Evolutionary conservation across 208 protist genomes (phyloP).

Genomic region (Crithidia expoeki): DNA sequence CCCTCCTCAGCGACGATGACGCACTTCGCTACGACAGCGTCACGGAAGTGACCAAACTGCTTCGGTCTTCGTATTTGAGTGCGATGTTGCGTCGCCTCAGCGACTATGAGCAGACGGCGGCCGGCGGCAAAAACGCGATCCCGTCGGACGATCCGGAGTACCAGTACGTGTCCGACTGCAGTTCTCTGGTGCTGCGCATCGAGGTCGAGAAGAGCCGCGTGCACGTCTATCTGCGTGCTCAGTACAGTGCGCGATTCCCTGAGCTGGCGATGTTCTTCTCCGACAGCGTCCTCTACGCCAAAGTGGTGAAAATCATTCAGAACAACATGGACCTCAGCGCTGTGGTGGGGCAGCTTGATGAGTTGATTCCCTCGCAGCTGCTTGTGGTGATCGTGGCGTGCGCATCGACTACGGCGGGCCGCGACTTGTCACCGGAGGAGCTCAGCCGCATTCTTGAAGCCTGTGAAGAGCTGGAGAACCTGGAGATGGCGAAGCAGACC

Average conservation of each 20-base stretch:
- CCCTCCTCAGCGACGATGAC: constrained; percentile 76
- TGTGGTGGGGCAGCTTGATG: constrained; percentile 73
- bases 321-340: constrained; percentile 82
- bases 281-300: constrained; percentile 85
- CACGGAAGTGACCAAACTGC: constrained; percentile 76
- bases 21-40: constrained; percentile 81
- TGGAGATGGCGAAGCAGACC: constrained; percentile 91
- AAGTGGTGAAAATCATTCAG: constrained; percentile 81
- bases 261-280: constrained; percentile 91
- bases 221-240: constrained; percentile 84
- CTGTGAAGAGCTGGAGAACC: constrained; percentile 89
- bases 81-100: constrained; percentile 73
- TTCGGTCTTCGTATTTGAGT: constrained; percentile 80
- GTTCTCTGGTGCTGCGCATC: constrained; percentile 82
- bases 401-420: constrained; percentile 85
- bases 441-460: constrained; percentile 72
- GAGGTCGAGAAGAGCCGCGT: constrained; percentile 90
- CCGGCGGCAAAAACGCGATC: constrained; percentile 76
- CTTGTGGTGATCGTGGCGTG: constrained; percentile 86
- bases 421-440: constrained; percentile 65
- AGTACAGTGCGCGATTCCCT: constrained; percentile 88
- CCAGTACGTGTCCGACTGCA: constrained; percentile 90
- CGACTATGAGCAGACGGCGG: constrained; percentile 72
- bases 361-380: constrained; percentile 85
- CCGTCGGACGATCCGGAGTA: constrained; percentile 86